Evolutionary conservation across 1,284 basidiomycete species (phyloP).

Genomic region (Trametes hirsuta): DNA sequence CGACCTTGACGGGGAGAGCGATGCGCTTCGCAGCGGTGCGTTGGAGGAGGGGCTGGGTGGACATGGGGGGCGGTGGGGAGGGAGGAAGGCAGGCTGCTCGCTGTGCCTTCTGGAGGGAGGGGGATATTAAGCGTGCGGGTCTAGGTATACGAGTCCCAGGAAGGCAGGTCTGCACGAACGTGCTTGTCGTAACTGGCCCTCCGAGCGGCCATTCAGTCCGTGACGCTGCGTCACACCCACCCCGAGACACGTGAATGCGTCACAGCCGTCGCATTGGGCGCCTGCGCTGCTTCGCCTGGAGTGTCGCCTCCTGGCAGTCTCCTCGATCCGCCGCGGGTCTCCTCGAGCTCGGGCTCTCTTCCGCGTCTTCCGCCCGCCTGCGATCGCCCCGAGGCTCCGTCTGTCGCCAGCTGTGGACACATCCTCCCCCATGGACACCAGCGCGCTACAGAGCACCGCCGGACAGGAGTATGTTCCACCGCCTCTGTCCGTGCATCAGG

Average conservation of each 20-base stretch:
- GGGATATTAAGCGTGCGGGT: conserved; percentile 20
- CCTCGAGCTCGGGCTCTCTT: not conserved
- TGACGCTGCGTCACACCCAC: conserved; percentile 3
- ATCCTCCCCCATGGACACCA: not conserved
- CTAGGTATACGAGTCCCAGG: conserved; percentile 22
- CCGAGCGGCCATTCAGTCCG: conserved; percentile 1
- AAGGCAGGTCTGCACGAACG: conserved; percentile 36
- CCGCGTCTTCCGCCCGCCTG: not conserved
- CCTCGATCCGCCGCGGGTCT: not conserved
- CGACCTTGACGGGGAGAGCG: conserved; percentile 91
- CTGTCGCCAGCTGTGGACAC: not conserved
- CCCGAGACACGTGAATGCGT: conserved; percentile 14
- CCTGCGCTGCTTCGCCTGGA: not conserved
- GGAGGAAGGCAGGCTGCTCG: conserved; percentile 13
- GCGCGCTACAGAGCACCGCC: not conserved
- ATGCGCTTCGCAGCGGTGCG: conserved; percentile 95
- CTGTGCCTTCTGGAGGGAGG: conserved; percentile 11
- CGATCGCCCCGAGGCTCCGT: not conserved
- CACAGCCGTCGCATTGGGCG: not conserved
- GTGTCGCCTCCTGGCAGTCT: not conserved
- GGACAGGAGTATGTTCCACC: conserved; percentile 38
- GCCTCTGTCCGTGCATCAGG: conserved; percentile 64
- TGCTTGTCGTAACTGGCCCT: conserved; percentile 34
- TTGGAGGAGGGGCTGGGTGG: conserved; percentile 96
- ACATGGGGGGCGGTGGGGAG: conserved; percentile 61